Conservation (phyloP, 306 rosid species). For the Vigna mungo region DNA sequence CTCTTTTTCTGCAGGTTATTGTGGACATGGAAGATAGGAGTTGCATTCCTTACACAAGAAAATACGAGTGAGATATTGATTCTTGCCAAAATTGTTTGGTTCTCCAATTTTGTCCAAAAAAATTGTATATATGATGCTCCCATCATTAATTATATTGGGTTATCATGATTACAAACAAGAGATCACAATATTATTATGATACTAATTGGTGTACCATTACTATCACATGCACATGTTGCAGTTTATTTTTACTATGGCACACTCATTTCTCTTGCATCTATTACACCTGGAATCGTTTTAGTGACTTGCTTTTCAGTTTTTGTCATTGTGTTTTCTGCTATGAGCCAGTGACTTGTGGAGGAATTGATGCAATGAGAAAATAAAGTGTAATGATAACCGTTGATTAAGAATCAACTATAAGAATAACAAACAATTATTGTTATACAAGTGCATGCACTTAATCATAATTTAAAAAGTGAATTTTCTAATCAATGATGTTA, state of each 20-base stretch:
- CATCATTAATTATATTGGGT: conserved; percentile 19
- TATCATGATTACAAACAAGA: conserved; percentile 27
- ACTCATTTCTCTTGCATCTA: not conserved
- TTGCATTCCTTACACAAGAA: conserved; percentile 33
- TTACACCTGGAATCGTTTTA: not conserved
- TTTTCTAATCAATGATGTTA: not conserved
- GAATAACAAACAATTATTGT: not conserved
- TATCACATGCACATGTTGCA: not conserved
- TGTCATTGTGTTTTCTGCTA: not conserved
- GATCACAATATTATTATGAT: conserved; percentile 17
- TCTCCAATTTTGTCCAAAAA: conserved; percentile 34
- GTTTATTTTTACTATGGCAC: conserved; percentile 3
- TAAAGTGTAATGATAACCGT: not conserved
- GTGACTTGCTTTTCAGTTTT: not conserved
- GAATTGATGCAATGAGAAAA: not conserved
- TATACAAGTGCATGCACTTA: not conserved
- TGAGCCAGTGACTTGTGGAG: not conserved
- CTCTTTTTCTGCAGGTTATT: conserved; percentile 41
- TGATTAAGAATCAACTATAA: too few species aligned
- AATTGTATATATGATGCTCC: conserved; percentile 29
- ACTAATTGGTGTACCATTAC: conserved; percentile 30
- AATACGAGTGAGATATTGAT: conserved; percentile 45
- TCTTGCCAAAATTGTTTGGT: conserved; percentile 38
- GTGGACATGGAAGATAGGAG: conserved; percentile 39
- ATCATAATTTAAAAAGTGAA: not conserved